These are phyloP conservation scores for Aspergillus funiculosus DNA, from an alignment of 495 filamentous ascomycete species.

Conservation along the genomic window DNA sequence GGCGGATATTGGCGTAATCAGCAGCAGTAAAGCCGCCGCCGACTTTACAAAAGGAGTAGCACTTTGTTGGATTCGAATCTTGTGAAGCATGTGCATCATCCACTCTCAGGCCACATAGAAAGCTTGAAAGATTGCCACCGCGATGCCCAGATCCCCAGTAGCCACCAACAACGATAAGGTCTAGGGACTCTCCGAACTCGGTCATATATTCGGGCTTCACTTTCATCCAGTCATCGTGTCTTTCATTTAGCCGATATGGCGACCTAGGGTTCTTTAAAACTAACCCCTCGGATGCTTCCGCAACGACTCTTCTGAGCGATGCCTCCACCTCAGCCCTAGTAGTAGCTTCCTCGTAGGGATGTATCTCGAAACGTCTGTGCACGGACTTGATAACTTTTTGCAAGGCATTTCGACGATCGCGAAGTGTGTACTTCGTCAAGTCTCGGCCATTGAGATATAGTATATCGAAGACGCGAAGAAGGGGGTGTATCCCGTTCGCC, in stretches of 20 bases:
- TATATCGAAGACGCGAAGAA: slow-evolving; percentile 86
- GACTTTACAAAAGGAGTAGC: slow-evolving; percentile 91
- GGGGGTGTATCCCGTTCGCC: slow-evolving; percentile 64
- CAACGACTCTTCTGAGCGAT: slow-evolving; percentile 72
- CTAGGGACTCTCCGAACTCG: slow-evolving; percentile 89
- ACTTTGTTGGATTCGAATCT: slow-evolving; percentile 61
- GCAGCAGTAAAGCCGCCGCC: slow-evolving; percentile 83
- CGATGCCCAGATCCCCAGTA: slow-evolving; percentile 86
- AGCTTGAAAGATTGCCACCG: slow-evolving; percentile 77
- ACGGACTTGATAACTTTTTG: slow-evolving; percentile 58
- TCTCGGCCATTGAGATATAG: slow-evolving; percentile 76
- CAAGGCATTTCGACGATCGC: slow-evolving; percentile 74
- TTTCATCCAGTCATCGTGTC: slow-evolving; percentile 97
- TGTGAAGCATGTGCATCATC: slow-evolving; percentile 55
- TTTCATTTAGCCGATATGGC: slow-evolving; percentile 78
- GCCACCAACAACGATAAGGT: slow-evolving; percentile 83
- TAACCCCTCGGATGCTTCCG: slow-evolving; percentile 82
- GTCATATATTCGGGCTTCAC: slow-evolving; percentile 99
- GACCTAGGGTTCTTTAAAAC: slow-evolving; percentile 93
- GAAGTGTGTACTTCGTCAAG: slow-evolving; percentile 75
- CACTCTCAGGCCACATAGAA: slow-evolving; percentile 78
- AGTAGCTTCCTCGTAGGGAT: slow-evolving; percentile 62
- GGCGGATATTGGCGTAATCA: slow-evolving; percentile 76
- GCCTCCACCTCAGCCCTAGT: slow-evolving; percentile 68
- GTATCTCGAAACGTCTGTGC: slow-evolving; percentile 75